These are phyloP conservation scores for Aspergillus jensenii DNA, from an alignment of 2,329 filamentous ascomycete species.

Conservation along the genomic window DNA sequence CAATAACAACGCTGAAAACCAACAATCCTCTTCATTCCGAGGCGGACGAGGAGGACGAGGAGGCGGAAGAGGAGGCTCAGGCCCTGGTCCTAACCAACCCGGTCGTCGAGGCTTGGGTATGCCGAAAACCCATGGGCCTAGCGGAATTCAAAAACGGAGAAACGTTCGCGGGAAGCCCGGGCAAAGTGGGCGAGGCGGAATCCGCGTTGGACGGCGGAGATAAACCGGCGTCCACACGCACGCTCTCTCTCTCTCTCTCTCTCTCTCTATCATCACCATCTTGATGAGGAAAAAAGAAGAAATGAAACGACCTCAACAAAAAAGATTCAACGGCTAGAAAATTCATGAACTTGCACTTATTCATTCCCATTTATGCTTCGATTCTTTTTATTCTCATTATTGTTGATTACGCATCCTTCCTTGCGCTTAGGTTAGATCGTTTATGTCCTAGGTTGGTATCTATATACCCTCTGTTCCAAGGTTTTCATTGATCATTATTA, in stretches of 20 bases:
- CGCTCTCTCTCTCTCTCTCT: neutral
- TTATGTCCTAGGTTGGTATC: constrained; percentile 6
- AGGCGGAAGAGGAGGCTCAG: neutral
- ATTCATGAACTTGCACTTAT: constrained; percentile 2
- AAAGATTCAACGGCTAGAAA: constrained; percentile 3
- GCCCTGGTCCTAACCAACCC: constrained; percentile 7
- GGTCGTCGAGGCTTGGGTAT: constrained; percentile 27
- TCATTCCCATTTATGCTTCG: neutral
- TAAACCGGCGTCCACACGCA: neutral
- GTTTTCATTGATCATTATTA: neutral
- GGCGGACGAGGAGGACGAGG: neutral
- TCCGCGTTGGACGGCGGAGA: constrained; percentile 11
- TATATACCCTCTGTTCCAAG: constrained; percentile 10
- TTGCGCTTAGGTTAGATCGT: neutral
- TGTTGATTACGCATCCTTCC: neutral
- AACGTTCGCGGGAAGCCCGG: constrained; percentile 6
- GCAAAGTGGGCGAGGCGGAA: constrained; percentile 18
- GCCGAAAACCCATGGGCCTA: constrained; percentile 28
- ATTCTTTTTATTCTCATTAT: neutral
- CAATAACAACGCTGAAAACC: constrained; percentile 13
- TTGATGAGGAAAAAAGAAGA: neutral
- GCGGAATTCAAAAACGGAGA: constrained; percentile 25
- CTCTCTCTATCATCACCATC: neutral
- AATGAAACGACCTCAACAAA: neutral
- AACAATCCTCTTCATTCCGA: constrained; percentile 7